These are phyloP conservation scores for Globisporangium heterothallicum DNA, from an alignment of 352 stramenopile genomes.

Conservation along the genomic window DNA sequence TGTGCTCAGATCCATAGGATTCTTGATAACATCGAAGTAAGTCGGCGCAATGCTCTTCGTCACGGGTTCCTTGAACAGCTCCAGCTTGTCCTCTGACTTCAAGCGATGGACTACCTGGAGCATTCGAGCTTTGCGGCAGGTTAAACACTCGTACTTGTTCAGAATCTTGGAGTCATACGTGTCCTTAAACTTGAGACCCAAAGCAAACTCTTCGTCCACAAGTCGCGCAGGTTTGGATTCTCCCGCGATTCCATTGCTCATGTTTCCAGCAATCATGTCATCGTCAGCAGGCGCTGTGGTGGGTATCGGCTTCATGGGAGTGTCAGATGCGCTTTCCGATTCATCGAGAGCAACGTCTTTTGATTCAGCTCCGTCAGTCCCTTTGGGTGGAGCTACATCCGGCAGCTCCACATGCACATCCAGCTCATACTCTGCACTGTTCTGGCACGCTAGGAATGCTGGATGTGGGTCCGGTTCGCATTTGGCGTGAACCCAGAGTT, in stretches of 20 bases:
- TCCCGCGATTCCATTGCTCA: neutral
- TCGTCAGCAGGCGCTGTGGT: neutral
- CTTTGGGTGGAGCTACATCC: conserved; percentile 3
- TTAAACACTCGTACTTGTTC: conserved; percentile 83
- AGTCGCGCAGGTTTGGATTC: conserved; percentile 42
- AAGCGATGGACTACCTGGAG: conserved; percentile 63
- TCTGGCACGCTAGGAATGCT: conserved; percentile 36
- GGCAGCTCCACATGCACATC: conserved; percentile 37
- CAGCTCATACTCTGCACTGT: conserved; percentile 38
- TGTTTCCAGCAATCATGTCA: conserved; percentile 2
- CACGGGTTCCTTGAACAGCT: conserved; percentile 93
- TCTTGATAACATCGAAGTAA: conserved; percentile 92
- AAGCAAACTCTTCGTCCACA: conserved; percentile 62
- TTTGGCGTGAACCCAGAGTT: conserved; percentile 75
- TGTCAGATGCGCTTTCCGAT: neutral
- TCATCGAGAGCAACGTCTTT: neutral
- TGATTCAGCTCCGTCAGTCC: neutral
- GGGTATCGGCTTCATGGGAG: neutral
- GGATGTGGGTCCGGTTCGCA: conserved; percentile 72
- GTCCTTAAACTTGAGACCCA: conserved; percentile 48
- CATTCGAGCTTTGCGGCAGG: conserved; percentile 72
- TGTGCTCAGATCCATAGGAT: conserved; percentile 91
- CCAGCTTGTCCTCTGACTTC: conserved; percentile 70
- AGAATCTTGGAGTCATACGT: conserved; percentile 63
- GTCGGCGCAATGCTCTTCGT: conserved; percentile 89